A percentile compares a stretch with the other conserved stretches of the same genome.
phyloP scores from a whole-genome alignment of 495 filamentous ascomycete genomes.

The Chaetomium fimeti region DNA sequence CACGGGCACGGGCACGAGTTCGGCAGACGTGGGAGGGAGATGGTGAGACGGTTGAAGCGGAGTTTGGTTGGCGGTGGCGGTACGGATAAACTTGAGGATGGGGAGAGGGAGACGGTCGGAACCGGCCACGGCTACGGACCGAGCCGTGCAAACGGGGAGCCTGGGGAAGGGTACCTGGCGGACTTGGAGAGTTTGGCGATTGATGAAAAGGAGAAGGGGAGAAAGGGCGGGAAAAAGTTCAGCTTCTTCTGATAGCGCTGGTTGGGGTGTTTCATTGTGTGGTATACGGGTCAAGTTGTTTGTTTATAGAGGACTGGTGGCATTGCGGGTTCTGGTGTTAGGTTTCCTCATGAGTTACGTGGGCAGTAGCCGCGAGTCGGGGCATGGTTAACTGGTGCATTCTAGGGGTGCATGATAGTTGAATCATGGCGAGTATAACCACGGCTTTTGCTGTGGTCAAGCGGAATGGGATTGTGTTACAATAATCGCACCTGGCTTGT shows the following conservation, averaged over 20 bases:
- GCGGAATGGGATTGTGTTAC: not conserved
- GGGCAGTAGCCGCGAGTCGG: not conserved
- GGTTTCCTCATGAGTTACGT: not conserved
- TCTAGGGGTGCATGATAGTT: not conserved
- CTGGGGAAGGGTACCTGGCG: not conserved
- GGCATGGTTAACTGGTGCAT: not conserved
- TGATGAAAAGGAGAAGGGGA: not conserved
- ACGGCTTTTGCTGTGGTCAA: not conserved
- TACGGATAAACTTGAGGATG: not conserved
- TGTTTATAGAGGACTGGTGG: not conserved
- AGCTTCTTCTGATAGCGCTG: slow-evolving; percentile 14
- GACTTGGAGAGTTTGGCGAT: slow-evolving; percentile 8
- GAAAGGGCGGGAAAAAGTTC: not conserved
- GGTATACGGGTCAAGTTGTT: not conserved
- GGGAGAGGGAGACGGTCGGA: not conserved
- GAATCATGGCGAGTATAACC: not conserved
- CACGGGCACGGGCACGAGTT: not conserved
- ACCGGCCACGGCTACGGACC: not conserved
- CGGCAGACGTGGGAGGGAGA: not conserved
- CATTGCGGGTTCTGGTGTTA: not conserved
- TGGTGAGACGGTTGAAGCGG: slow-evolving; percentile 21
- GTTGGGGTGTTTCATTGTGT: not conserved
- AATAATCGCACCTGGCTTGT: not conserved
- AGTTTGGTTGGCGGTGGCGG: slow-evolving; percentile 3
- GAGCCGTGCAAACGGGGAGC: too few relatives aligned